A percentile compares a stretch with the other conserved stretches of the same genome.
These are phyloP conservation scores for Monosporascus sp. DNA, from an alignment of 2,329 filamentous ascomycete species.

Conservation along the genomic window DNA sequence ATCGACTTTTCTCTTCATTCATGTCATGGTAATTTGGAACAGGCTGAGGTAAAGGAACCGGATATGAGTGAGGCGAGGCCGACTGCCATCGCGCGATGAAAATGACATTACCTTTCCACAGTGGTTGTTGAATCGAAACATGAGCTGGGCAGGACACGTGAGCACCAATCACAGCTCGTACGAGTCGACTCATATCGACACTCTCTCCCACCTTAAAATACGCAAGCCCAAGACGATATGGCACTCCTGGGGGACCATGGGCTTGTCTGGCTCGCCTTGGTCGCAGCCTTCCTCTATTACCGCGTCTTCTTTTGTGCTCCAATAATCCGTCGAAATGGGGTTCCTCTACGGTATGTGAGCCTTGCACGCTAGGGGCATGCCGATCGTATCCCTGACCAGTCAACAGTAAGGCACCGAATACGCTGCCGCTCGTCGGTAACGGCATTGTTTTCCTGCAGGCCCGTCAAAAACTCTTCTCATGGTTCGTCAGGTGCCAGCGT, in stretches of 20 bases:
- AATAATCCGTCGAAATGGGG: constrained; percentile 23
- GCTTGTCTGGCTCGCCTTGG: constrained; percentile 12
- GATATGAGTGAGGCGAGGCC: too few relatives aligned
- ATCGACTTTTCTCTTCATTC: not conserved
- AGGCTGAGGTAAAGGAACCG: not conserved
- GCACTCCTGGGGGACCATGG: constrained; percentile 10
- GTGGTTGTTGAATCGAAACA: not conserved
- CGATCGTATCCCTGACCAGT: constrained; percentile 2
- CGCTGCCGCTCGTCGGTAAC: constrained; percentile 53
- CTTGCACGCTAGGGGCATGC: not conserved
- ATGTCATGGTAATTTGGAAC: not conserved
- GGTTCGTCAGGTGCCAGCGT: constrained; percentile 56
- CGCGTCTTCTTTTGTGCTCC: constrained; percentile 17
- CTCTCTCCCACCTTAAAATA: too few relatives aligned
- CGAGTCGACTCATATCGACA: too few relatives aligned
- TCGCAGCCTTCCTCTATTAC: constrained; percentile 16
- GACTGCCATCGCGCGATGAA: not conserved
- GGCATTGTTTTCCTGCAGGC: constrained; percentile 56
- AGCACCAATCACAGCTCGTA: too few relatives aligned
- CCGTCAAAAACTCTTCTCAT: constrained; percentile 55
- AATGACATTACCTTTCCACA: not conserved
- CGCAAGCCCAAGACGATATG: not conserved
- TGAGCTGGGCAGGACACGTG: not conserved
- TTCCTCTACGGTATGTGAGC: constrained; percentile 25
- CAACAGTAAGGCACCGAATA: constrained; percentile 43